Percentiles rank a stretch among this genome's conserved stretches.
Conservation (phyloP, 352 stramenopile species). For the Saprolegnia parasitica region DNA sequence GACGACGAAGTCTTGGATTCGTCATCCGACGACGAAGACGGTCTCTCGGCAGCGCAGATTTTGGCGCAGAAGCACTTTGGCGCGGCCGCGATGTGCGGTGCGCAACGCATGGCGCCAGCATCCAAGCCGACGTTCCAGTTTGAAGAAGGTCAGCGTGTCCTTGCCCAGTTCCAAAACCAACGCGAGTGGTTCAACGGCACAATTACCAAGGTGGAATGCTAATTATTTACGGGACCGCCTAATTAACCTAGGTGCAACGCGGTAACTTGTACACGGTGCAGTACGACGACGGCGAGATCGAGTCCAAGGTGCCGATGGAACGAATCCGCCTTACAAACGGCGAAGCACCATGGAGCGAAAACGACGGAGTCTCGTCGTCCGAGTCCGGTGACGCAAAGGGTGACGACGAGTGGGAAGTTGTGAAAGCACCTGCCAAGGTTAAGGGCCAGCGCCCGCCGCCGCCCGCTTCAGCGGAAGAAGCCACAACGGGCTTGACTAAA, state of each 20-base stretch:
- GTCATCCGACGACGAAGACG: conserved; percentile 52
- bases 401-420: conserved; percentile 72
- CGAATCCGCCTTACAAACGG: conserved; percentile 37
- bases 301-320: conserved; percentile 58
- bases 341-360: background rate
- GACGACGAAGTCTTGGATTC: conserved; percentile 37
- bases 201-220: conserved; percentile 46
- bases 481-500: conserved; percentile 51
- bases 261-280: conserved; percentile 60
- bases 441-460: background rate
- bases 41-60: conserved; percentile 54
- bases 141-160: conserved; percentile 43
- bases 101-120: conserved; percentile 27
- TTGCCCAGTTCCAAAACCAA: conserved; percentile 55
- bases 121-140: conserved; percentile 34
- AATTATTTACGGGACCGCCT: conserved; percentile 39
- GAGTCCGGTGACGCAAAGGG: conserved; percentile 35
- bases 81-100: conserved; percentile 46
- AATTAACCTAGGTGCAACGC: conserved; percentile 32
- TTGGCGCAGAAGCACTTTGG: conserved; percentile 60
- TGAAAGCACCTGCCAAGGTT: conserved; percentile 33
- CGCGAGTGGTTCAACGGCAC: conserved; percentile 58
- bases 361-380: background rate
- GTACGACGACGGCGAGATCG: conserved; percentile 73
- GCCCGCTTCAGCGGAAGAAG: background rate